Percentiles rank a stretch among this genome's conserved stretches.
Conservation (phyloP, 768 basidiomycete species). For the Glaciozyma martinii region DNA sequence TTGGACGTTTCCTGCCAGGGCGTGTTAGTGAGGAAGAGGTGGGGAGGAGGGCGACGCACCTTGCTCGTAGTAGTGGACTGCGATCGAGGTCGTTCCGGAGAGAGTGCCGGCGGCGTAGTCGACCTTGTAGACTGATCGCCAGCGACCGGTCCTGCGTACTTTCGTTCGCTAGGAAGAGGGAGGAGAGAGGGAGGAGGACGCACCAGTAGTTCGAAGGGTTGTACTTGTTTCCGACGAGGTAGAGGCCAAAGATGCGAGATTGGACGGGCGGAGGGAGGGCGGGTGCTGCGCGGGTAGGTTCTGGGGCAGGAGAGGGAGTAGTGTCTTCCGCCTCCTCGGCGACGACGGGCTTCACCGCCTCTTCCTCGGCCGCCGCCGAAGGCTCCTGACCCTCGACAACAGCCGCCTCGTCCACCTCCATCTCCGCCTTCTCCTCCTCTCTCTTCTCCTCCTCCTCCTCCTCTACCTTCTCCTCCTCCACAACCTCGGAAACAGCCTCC, state of each 20-base stretch:
- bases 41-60: slow-evolving; percentile 42
- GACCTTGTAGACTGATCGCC: slow-evolving; percentile 78
- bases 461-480: slow-evolving; percentile 14
- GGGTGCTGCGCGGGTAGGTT: background rate
- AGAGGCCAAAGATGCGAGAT: slow-evolving; percentile 51
- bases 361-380: slow-evolving; percentile 4
- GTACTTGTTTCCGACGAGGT: slow-evolving; percentile 92
- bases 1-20: slow-evolving; percentile 68
- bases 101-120: slow-evolving; percentile 53
- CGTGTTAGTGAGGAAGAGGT: background rate
- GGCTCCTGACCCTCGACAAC: background rate
- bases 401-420: slow-evolving; percentile 5
- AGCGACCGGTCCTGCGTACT: slow-evolving; percentile 71
- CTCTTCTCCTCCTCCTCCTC: slow-evolving; percentile 3
- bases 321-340: background rate
- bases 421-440: slow-evolving; percentile 1
- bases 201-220: slow-evolving; percentile 90
- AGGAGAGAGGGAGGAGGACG: slow-evolving; percentile 16
- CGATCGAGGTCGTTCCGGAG: slow-evolving; percentile 60
- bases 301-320: background rate
- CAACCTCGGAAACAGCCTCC: slow-evolving; percentile 24
- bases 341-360: slow-evolving; percentile 25
- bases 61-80: slow-evolving; percentile 96
- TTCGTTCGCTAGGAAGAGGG: background rate
- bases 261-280: background rate